Conservation (phyloP, 768 basidiomycete species). For the Hericium erinaceus region DNA sequence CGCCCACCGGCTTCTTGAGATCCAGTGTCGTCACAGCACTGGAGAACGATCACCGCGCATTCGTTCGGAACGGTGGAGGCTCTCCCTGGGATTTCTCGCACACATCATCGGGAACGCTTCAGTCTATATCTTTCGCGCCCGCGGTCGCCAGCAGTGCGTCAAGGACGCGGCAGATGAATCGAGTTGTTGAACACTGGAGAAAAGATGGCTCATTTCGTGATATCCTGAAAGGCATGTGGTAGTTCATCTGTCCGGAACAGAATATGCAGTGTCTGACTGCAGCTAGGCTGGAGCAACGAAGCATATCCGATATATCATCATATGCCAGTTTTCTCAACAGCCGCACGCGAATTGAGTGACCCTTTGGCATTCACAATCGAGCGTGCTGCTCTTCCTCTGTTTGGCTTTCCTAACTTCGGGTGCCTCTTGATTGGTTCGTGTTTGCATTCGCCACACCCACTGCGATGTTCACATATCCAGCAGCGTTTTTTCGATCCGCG, state of each 20-base stretch:
- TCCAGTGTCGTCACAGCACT: neutral
- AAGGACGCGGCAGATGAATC: neutral
- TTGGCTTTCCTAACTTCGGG: conserved; percentile 35
- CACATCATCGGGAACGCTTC: neutral
- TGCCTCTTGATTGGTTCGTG: conserved; percentile 31
- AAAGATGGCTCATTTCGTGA: neutral
- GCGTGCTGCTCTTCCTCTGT: conserved; percentile 35
- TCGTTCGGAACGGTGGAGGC: neutral
- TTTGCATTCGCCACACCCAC: neutral
- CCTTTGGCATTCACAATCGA: conserved; percentile 30
- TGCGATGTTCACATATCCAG: neutral
- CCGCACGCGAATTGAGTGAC: neutral
- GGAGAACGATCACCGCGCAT: neutral
- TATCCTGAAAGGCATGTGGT: neutral
- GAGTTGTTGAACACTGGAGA: neutral
- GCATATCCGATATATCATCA: neutral
- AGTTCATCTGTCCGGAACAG: neutral
- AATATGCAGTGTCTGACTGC: neutral
- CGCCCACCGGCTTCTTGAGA: neutral
- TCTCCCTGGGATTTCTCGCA: neutral
- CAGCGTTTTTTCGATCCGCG: conserved; percentile 28
- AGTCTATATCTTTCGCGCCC: neutral
- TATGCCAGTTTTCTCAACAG: neutral
- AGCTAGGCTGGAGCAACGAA: neutral
- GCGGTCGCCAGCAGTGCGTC: neutral